phyloP scores from a whole-genome alignment of 192 early-diverging fungal genomes.

The Backusella mclennaniae region DNA sequence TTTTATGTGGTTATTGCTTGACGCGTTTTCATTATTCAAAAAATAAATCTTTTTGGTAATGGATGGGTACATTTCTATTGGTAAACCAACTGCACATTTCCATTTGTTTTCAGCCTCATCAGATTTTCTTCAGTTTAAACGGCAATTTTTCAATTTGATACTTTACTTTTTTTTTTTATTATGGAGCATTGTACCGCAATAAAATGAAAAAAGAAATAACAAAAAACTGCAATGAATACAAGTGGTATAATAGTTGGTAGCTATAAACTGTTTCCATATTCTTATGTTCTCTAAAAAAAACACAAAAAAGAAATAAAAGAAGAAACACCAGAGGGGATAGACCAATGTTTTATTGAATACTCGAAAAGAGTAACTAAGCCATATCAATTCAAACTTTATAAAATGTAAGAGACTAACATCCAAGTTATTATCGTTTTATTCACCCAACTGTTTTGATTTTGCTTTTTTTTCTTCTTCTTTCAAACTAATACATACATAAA shows the following conservation, averaged over 20 bases:
- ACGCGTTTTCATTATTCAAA: too few relatives aligned
- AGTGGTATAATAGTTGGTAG: not conserved
- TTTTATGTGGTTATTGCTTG: too few relatives aligned
- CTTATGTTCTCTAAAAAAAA: not conserved
- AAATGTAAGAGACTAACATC: not conserved
- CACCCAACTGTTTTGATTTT: not conserved
- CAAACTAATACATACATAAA: not conserved
- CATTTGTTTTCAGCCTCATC: not conserved
- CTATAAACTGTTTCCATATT: too few relatives aligned
- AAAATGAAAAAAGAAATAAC: not conserved
- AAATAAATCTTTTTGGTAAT: too few relatives aligned
- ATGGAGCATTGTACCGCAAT: not conserved
- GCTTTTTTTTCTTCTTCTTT: not conserved
- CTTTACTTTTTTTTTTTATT: not conserved
- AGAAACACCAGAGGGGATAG: not conserved
- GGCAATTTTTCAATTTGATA: not conserved
- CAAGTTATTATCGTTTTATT: not conserved
- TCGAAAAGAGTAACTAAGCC: conserved; percentile 8
- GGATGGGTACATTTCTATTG: too few relatives aligned
- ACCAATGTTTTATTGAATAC: not conserved
- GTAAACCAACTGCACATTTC: not conserved
- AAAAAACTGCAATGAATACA: not conserved
- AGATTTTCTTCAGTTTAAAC: not conserved
- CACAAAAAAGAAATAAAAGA: not conserved
- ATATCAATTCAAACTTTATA: not conserved